phyloP scores from a whole-genome alignment of 2,329 filamentous ascomycete species.

The Westerdykella aurantiaca region DNA sequence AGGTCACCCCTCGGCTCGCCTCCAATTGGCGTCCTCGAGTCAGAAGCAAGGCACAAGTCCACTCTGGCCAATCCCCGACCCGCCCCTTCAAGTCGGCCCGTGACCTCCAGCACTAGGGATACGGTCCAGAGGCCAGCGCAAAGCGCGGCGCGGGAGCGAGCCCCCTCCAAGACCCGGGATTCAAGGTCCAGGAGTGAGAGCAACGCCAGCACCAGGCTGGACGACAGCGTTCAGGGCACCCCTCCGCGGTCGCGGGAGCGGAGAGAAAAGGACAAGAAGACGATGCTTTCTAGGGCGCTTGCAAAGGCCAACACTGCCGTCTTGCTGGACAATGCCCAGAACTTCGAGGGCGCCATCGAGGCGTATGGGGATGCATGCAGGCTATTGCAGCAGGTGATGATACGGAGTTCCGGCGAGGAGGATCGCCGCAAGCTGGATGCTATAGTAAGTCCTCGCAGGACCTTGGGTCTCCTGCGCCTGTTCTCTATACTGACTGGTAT shows the following conservation, averaged over 20 bases:
- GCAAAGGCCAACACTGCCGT: conserved; percentile 96
- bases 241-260: conserved; percentile 39
- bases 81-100: conserved; percentile 12
- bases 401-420: conserved; percentile 75
- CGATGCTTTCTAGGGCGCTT: conserved; percentile 91
- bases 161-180: conserved; percentile 16
- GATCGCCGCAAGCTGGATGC: conserved; percentile 87
- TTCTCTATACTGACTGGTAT: conserved; percentile 9
- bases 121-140: conserved; percentile 17
- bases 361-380: conserved; percentile 89
- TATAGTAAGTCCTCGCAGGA: conserved; percentile 66
- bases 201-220: conserved; percentile 27
- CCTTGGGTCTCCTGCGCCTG: not conserved
- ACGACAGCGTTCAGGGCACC: conserved; percentile 28
- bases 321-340: conserved; percentile 90
- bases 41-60: conserved; percentile 26
- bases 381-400: conserved; percentile 80
- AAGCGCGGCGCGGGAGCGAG: conserved; percentile 15
- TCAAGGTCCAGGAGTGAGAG: conserved; percentile 24
- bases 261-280: conserved; percentile 62
- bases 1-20: conserved; percentile 33
- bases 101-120: conserved; percentile 17
- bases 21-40: conserved; percentile 24
- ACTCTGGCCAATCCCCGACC: conserved; percentile 12
- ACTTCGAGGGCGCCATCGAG: conserved; percentile 83